Base-by-base conservation (phyloP, 2,329 filamentous ascomycete species). In the Mollisiaceae sp. region DNA sequence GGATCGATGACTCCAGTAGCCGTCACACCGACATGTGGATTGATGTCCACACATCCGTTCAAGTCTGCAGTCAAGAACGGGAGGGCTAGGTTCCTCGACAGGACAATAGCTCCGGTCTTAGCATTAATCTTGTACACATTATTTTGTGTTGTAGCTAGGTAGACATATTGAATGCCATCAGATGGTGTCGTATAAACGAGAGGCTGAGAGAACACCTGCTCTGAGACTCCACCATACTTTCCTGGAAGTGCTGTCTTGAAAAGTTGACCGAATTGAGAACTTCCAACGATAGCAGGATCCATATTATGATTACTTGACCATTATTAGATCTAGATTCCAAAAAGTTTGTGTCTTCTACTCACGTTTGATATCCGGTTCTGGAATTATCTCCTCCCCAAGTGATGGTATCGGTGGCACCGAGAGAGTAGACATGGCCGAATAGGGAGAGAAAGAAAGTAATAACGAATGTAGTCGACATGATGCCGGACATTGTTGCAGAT, bases 381-480 rank as follows among this genome's bases (percentile, higher is more conserved):
- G 82, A 80, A 71, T 85, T 86, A 70, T 86, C 84, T 66, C 85
- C 85, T 69, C 84, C 84, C 83, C 85, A 86, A 35, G 85, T 87
- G 67, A 86, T 86, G 64, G 84, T 73, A 58, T 73, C 72, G 1
- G 72, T 73, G 5, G 72, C 70, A 43, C 62, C 71, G 8, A 73
- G 54, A 35, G 72, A 68, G 47, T 52, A 24, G 56, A 71, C 72
- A 70, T 73, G 50, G 32, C 56, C 56, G 35, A 71, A 65, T 12
- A 72, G 63, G 22, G 69, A 71, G 36, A 71, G 60, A 62, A 72
- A 45, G 38, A 67, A 66, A 12, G 65, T 39, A 18, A 72, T 22
- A 70, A 72, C 54, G 67, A 70, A 47, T 32, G 69, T 67, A 38
- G 60, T 56, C 36, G 67, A 67, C 64, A 68, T 67, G 18, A 60